Evolutionary conservation across 2,329 filamentous ascomycete species (phyloP), one percentile per base, ranked within the genome.

Genomic region (Paracoccidioides brasiliensis): DNA sequence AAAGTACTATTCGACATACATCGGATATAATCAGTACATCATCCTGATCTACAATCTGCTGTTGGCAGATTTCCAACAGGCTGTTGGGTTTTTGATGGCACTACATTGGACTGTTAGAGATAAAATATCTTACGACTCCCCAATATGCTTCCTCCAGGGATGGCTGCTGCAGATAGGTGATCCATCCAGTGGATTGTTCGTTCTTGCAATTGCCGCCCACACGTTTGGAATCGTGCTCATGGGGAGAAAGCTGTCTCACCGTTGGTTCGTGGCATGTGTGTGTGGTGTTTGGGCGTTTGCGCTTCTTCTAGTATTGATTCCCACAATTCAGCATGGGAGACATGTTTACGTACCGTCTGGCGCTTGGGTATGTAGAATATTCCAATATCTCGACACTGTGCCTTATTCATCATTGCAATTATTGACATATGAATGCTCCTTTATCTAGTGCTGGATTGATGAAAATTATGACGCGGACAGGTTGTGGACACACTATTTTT

Each of bases 11-110:
- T 64, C 69, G 42, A 67, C 74, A 58, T 76, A 76, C 57, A 76
- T 78, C 54, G 75, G 76, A 57, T 75, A 78, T 64, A 79, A 79
- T 59, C 76, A 79, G 65, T 78, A 77, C 55, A 67, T 79, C n/a
- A 64, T 79, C 42, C 70, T 79, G 30, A 78, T 79, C 52, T 78
- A 76, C 64, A 78, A 79, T 56, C 69, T 80, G 12, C 66, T 79
- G 2, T 58, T 80, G 43, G 77, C 76, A 5, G 77, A 79, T 67
- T 68, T 79, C n/a, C 74, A 75, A 59, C 76, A 78, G 63, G 72
- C 76, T 0, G 64, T 78, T 22, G 75, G 74, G 0, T 79, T 79
- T 58, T 62, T 75, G 3, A 69, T 79, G 53, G 76, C 73, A 38
- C 61, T 76, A 43, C 70, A 76, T 58, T 80, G 75, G 74, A 67